Percentiles rank a stretch among this genome's conserved stretches.
Evolutionary conservation across 2,329 filamentous ascomycete species (phyloP).

Genomic region (Didymella sp.): DNA sequence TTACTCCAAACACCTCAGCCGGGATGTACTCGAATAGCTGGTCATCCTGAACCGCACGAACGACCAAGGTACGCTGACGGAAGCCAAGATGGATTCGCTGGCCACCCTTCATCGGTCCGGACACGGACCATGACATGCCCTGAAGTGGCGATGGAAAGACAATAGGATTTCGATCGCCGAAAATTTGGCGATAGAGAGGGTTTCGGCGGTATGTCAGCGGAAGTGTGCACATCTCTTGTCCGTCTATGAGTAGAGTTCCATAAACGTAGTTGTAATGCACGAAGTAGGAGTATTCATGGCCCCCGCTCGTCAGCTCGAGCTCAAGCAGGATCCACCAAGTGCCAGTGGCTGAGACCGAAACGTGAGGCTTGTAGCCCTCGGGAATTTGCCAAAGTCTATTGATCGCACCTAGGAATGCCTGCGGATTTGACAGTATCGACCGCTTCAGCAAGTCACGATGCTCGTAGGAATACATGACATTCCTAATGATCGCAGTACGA

Average conservation of each 20-base stretch:
- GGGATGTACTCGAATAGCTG: constrained; percentile 49
- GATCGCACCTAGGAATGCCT: constrained; percentile 48
- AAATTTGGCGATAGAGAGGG: constrained; percentile 57
- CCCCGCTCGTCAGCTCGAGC: constrained; percentile 23
- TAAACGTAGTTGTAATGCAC: constrained; percentile 57
- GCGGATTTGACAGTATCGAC: constrained; percentile 43
- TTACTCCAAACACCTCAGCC: constrained; percentile 29
- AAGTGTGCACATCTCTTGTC: constrained; percentile 59
- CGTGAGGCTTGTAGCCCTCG: constrained; percentile 18
- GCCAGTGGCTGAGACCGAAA: constrained; percentile 20
- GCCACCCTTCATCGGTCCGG: constrained; percentile 41
- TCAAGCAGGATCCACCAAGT: constrained; percentile 47
- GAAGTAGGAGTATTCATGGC: constrained; percentile 30
- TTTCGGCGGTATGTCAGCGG: constrained; percentile 60
- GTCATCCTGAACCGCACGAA: constrained; percentile 50
- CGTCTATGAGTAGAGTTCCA: constrained; percentile 59
- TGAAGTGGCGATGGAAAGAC: constrained; percentile 60
- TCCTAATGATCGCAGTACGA: constrained; percentile 54
- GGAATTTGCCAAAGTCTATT: constrained; percentile 53
- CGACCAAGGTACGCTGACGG: constrained; percentile 49
- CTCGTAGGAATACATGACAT: constrained; percentile 54
- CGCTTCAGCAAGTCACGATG: constrained; percentile 47
- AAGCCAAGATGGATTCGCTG: constrained; percentile 65
- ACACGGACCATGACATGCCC: constrained; percentile 60
- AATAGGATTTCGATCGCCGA: constrained; percentile 60